phyloP scores from a whole-genome alignment of 139 green algal species.

The Ulvella scutata region DNA sequence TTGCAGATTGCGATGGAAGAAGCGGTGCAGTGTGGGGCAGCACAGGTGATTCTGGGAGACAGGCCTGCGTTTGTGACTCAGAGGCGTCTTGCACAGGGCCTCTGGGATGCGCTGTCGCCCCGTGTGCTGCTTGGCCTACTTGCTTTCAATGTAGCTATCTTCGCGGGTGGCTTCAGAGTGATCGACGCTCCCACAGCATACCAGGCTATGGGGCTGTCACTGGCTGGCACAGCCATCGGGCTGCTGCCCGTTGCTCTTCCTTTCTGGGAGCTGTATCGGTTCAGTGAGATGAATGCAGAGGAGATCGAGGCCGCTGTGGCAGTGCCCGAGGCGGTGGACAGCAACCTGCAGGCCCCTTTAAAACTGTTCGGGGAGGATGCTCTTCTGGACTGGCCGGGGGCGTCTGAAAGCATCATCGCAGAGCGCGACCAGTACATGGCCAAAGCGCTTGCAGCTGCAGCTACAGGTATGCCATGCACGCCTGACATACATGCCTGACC shows the following conservation, averaged over 20 bases:
- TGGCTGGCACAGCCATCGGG: slow-evolving; percentile 18
- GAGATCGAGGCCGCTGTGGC: slow-evolving; percentile 62
- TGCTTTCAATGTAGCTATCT: slow-evolving; percentile 1
- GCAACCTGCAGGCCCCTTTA: slow-evolving; percentile 8
- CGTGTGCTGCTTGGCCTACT: slow-evolving; percentile 8
- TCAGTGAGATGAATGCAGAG: slow-evolving; percentile 26
- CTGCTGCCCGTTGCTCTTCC: slow-evolving; percentile 43
- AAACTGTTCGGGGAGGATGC: slow-evolving; percentile 76
- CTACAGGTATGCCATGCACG: slow-evolving; percentile 12
- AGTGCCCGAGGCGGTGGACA: slow-evolving; percentile 44
- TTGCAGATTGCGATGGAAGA: slow-evolving; percentile 51
- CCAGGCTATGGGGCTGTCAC: slow-evolving; percentile 7
- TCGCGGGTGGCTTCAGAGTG: slow-evolving; percentile 5
- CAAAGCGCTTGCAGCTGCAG: slow-evolving; percentile 29
- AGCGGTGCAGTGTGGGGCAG: slow-evolving; percentile 18
- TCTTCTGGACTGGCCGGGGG: slow-evolving; percentile 68
- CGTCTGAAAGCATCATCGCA: slow-evolving; percentile 43
- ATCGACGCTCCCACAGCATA: background rate
- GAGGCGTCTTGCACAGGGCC: slow-evolving; percentile 23
- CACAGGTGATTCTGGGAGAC: slow-evolving; percentile 53
- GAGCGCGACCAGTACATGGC: slow-evolving; percentile 76
- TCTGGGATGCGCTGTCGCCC: slow-evolving; percentile 14
- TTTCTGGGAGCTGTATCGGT: slow-evolving; percentile 38
- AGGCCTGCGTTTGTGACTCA: slow-evolving; percentile 22
- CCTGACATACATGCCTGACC: too few relatives aligned